Conservation (phyloP, 306 rosid genomes). For the Medicago truncatula region MtrunA17r5.0-ANR NC_053046.1:9263001-9263500, state of each 20-base stretch:
- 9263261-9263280: no score
- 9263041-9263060: no score
- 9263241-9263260: not conserved
- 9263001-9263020: no score
- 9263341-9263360: no score
- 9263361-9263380: no score
- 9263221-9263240: not conserved
- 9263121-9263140: not conserved
- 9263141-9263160: no score
- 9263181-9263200: no score
- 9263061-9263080: not conserved
- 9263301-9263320: no score
- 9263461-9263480: not conserved
- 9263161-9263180: no score
- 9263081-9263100: not conserved
- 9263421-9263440: not conserved
- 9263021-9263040: no score
- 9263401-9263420: not conserved
- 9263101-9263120: not conserved
- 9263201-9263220: not conserved
- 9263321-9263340: no score
- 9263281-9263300: no score
- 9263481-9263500: not conserved
- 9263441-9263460: not conserved
- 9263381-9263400: not conserved